Evolutionary conservation across 768 basidiomycete genomes (phyloP).

Genomic region (Boletellus sp.): DNA sequence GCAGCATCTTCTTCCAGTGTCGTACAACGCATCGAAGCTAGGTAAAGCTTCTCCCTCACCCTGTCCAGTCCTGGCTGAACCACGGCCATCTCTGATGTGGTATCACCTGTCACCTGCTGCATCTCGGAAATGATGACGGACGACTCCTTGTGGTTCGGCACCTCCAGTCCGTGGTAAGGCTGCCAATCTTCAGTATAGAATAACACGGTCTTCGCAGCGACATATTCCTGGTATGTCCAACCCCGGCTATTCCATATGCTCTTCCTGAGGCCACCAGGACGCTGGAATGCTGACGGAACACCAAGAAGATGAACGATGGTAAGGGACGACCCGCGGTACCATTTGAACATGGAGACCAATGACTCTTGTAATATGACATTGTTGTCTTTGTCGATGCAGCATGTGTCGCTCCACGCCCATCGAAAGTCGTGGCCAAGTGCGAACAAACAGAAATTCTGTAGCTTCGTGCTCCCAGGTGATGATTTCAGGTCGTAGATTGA

Average conservation of each 20-base stretch:
- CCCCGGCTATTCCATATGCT: background rate
- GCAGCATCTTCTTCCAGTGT: background rate
- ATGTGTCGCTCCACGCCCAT: too few species aligned
- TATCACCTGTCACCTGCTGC: background rate
- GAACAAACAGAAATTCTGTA: too few species aligned
- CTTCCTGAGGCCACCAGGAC: background rate
- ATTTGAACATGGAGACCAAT: too few species aligned
- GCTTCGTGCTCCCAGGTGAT: too few species aligned
- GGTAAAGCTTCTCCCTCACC: background rate
- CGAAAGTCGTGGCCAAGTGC: too few species aligned
- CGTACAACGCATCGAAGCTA: background rate
- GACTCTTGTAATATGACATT: too few species aligned
- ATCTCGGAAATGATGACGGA: background rate
- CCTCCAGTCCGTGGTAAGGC: background rate
- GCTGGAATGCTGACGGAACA: background rate
- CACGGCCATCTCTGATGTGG: background rate
- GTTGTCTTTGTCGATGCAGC: too few species aligned
- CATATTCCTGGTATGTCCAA: background rate
- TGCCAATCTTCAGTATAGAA: too few species aligned
- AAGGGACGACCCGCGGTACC: too few species aligned
- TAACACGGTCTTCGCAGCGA: background rate
- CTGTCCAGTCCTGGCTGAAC: background rate
- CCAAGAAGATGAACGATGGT: too few species aligned
- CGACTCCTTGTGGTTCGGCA: background rate
- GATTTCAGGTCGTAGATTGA: too few species aligned